Percentiles rank a stretch among this genome's conserved stretches.
These are phyloP conservation scores for Coniosporium apollinis DNA, from an alignment of 495 filamentous ascomycete genomes.

Conservation along the genomic window DNA sequence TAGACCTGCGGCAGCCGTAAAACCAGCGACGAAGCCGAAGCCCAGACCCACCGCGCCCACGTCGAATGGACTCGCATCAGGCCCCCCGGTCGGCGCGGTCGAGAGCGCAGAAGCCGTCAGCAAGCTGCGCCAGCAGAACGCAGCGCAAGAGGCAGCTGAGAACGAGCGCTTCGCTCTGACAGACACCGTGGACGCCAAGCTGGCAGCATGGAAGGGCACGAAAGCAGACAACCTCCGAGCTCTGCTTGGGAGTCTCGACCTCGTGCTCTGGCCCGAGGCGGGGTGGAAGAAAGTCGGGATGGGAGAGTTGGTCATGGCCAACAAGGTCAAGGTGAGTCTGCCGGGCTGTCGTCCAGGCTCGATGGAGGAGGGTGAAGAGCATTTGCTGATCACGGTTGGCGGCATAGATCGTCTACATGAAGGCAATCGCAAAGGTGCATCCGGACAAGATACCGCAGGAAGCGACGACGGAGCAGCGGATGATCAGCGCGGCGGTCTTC, in stretches of 20 bases:
- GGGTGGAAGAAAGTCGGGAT: conserved; percentile 96
- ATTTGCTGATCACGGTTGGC: no score
- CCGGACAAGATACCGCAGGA: conserved; percentile 89
- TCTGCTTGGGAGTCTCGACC: conserved; percentile 71
- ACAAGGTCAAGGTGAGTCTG: conserved; percentile 92
- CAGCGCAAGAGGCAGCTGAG: conserved; percentile 65
- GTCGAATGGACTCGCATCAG: conserved; percentile 6
- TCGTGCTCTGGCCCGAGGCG: conserved; percentile 75
- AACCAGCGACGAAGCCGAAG: conserved; percentile 18
- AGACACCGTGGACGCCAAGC: conserved; percentile 63
- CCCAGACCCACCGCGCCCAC: conserved; percentile 8
- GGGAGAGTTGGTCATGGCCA: conserved; percentile 74
- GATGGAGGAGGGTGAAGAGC: no score
- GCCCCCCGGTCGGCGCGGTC: conserved; percentile 22
- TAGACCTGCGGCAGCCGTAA: conserved; percentile 13
- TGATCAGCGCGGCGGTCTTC: conserved; percentile 86
- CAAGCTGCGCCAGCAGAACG: conserved; percentile 63
- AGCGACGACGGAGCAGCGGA: conserved; percentile 83
- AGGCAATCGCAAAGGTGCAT: conserved; percentile 95
- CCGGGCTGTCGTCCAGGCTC: no score
- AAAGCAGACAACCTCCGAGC: conserved; percentile 89
- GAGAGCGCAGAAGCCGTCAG: conserved; percentile 52
- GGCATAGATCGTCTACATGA: conserved; percentile 98
- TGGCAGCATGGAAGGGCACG: conserved; percentile 66
- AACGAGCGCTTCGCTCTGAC: conserved; percentile 82